A percentile compares a stretch with the other conserved stretches of the same genome.
Evolutionary conservation across 768 basidiomycete genomes (phyloP).

Genomic region (Lyophyllum decastes): DNA sequence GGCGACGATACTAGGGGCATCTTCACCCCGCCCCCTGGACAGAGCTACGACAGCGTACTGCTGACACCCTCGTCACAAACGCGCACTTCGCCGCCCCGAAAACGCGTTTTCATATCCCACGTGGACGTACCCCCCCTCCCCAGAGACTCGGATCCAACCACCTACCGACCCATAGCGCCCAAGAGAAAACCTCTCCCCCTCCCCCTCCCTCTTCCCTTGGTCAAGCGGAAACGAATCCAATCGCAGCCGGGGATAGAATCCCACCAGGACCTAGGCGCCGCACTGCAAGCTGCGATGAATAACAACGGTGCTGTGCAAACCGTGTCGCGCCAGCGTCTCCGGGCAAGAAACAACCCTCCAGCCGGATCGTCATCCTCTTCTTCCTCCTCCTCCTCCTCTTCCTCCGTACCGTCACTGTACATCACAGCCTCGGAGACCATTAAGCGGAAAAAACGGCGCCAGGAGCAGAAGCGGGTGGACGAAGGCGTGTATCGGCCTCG

Average conservation of each 20-base stretch:
- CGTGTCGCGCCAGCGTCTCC: neutral
- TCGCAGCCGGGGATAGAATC: neutral
- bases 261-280: slow-evolving; percentile 14
- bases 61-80: neutral
- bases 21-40: too few species aligned
- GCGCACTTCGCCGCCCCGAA: neutral
- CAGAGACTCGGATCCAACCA: slow-evolving; percentile 1
- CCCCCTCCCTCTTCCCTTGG: neutral
- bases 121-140: slow-evolving; percentile 26
- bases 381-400: too few species aligned
- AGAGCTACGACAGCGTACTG: neutral
- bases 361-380: neutral
- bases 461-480: neutral
- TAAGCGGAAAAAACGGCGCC: neutral
- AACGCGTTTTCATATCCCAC: slow-evolving; percentile 19
- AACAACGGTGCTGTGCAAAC: slow-evolving; percentile 12
- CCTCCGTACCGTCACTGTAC: neutral
- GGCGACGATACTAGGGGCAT: neutral
- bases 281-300: slow-evolving; percentile 12
- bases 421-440: neutral
- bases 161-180: slow-evolving; percentile 19
- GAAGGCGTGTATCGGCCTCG: neutral
- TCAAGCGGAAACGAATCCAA: neutral
- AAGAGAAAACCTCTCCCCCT: slow-evolving; percentile 2
- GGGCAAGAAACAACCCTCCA: neutral